These are phyloP conservation scores for Tetrapisispora nanseiensis DNA, from an alignment of 805 yeast species.

Conservation along the genomic window DNA sequence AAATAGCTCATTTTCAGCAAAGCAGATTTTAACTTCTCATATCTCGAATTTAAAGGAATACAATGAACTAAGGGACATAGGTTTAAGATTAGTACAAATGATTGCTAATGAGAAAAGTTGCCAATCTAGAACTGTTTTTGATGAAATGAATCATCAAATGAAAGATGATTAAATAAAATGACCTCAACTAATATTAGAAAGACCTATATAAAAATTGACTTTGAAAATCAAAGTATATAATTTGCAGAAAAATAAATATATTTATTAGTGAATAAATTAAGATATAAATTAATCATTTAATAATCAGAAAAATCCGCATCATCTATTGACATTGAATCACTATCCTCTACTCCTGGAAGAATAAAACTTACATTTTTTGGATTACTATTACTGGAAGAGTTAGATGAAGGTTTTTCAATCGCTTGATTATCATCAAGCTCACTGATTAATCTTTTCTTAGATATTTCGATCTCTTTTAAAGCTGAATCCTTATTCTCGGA, in stretches of 20 bases:
- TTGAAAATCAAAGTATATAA: too few species aligned
- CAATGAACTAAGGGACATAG: constrained; percentile 55
- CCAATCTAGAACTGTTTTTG: constrained; percentile 38
- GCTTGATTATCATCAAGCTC: not conserved
- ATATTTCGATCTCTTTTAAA: too few species aligned
- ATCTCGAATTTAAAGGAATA: constrained; percentile 44
- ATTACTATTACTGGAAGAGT: not conserved
- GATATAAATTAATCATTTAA: not conserved
- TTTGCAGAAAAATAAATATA: too few species aligned
- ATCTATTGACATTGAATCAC: constrained; percentile 4
- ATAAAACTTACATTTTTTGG: constrained; percentile 10
- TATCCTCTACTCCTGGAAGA: constrained; percentile 2
- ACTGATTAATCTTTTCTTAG: not conserved
- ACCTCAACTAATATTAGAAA: too few species aligned
- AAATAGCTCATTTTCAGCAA: not conserved
- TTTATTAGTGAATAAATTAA: too few species aligned
- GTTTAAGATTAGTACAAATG: constrained; percentile 45
- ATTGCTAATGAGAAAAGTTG: constrained; percentile 50
- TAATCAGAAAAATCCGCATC: constrained; percentile 1
- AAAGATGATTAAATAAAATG: constrained; percentile 7
- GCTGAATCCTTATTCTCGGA: not conserved
- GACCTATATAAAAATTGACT: too few species aligned
- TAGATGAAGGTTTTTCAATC: not conserved
- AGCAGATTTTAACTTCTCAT: constrained; percentile 26
- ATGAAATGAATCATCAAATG: constrained; percentile 39